Evolutionary conservation across 1,284 basidiomycete genomes (phyloP).

Genomic region (Ceratobasidium sp.): DNA sequence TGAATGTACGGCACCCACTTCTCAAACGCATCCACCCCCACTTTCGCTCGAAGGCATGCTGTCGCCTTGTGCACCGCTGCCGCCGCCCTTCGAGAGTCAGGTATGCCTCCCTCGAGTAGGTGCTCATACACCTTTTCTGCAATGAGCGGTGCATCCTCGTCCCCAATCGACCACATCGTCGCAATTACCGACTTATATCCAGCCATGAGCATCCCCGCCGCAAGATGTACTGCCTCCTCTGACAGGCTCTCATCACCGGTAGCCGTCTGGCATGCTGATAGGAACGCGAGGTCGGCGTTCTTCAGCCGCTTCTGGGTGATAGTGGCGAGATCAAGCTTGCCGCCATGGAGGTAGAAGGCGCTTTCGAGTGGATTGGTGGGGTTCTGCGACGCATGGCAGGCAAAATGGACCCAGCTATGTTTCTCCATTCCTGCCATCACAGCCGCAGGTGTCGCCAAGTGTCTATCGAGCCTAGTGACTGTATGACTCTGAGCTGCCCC

Average conservation of each 20-base stretch:
- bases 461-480: not conserved
- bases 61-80: no score
- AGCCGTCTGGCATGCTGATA: conserved; percentile 13
- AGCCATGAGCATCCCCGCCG: conserved; percentile 1
- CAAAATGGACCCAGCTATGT: conserved; percentile 16
- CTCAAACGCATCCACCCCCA: no score
- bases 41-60: no score
- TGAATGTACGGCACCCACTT: no score
- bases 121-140: not conserved
- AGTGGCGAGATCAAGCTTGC: not conserved
- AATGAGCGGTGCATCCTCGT: conserved; percentile 5
- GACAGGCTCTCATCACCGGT: conserved; percentile 1
- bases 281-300: conserved; percentile 7
- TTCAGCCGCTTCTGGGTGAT: not conserved
- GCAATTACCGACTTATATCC: not conserved
- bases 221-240: conserved; percentile 14
- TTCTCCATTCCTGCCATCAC: not conserved
- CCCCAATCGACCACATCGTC: conserved; percentile 14
- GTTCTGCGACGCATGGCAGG: conserved; percentile 23
- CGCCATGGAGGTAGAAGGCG: not conserved
- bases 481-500: not conserved
- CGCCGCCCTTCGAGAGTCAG: no score
- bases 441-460: not conserved
- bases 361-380: not conserved
- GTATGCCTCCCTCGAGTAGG: not conserved